Base-by-base conservation (phyloP, 1,284 basidiomycete genomes). In the Pisolithus thermaeus region DNA sequence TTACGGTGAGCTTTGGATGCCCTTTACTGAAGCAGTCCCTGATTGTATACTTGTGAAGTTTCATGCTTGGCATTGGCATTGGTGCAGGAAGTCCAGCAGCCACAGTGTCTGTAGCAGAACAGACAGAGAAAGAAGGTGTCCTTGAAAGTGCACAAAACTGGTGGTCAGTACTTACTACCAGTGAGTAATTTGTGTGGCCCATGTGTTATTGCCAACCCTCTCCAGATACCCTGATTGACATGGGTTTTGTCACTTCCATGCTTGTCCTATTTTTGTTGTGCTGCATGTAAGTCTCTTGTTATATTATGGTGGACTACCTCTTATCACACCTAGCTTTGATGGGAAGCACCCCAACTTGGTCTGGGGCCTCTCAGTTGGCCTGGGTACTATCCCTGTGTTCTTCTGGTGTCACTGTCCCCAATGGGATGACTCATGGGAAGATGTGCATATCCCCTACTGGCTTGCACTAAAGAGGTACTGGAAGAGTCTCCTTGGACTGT, bases 41-140 rank as follows among this genome's bases (percentile, higher is more conserved):
- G 12, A 35, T 35, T 35, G 4, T 35, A 35, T 12, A 35, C 1
- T 32, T 54, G 32, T 35, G 12, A 35, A 87, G 84, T 30, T 89
- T 92, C 73, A 68, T 93, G 8, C 75, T 90, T 50, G 91, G 90
- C 44, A 84, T 92, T 52, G 90, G 90, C 38, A 74, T 92, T 8
- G 93, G 92, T 25, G 91, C 92, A 12, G 91, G 95, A 66, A 95
- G 97, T 58, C 93, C 92, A 5, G 89, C 87, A 55, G 94, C 92
- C 6, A 89, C 86, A 3, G 92, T 97, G 16, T 91, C 92, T 20
- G 87, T 88, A 2, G 88, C 90, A 1, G 94, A 97, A 65, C 89
- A 92, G 64, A 92, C 92, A 0, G 94, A 96, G 67, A 86, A 91
- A 61, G 73, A 78, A 22, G 81, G 78, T 3, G 84, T 96, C 61